These are phyloP conservation scores for Chondrus crispus DNA, from an alignment of 23 red algal genomes.

Conservation along the genomic window DNA sequence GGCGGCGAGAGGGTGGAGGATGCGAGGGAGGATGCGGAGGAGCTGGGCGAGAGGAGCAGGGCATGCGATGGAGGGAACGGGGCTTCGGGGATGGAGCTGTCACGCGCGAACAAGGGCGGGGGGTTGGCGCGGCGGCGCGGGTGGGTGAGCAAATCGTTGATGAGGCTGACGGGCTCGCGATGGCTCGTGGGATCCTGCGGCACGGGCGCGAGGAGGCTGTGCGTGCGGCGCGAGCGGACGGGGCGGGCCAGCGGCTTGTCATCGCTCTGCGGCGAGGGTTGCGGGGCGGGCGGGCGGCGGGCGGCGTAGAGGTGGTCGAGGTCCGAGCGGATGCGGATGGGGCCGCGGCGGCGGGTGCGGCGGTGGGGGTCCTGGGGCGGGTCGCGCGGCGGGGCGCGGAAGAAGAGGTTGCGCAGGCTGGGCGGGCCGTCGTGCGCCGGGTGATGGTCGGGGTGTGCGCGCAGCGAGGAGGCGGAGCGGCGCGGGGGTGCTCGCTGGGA, in stretches of 20 bases:
- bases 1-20: neutral
- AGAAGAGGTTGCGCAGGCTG: neutral
- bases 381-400: neutral
- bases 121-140: too few species aligned
- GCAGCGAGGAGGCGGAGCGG: neutral
- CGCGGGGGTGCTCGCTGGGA: neutral
- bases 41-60: too few species aligned
- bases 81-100: too few species aligned
- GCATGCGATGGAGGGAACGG: too few species aligned
- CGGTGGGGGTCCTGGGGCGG: neutral
- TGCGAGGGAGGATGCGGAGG: neutral
- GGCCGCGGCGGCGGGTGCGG: neutral
- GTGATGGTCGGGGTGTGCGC: neutral
- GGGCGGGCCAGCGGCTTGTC: neutral
- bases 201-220: neutral
- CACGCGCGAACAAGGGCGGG: too few species aligned
- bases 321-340: slow-evolving; percentile 20
- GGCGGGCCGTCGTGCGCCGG: slow-evolving; percentile 2
- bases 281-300: neutral
- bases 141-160: too few species aligned
- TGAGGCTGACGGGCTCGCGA: neutral
- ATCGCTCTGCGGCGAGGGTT: neutral
- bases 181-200: too few species aligned
- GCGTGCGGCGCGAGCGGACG: neutral
- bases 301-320: slow-evolving; percentile 30